These are phyloP conservation scores for Cladosporium sp. DNA, from an alignment of 2,329 filamentous ascomycete genomes.

Conservation along the genomic window DNA sequence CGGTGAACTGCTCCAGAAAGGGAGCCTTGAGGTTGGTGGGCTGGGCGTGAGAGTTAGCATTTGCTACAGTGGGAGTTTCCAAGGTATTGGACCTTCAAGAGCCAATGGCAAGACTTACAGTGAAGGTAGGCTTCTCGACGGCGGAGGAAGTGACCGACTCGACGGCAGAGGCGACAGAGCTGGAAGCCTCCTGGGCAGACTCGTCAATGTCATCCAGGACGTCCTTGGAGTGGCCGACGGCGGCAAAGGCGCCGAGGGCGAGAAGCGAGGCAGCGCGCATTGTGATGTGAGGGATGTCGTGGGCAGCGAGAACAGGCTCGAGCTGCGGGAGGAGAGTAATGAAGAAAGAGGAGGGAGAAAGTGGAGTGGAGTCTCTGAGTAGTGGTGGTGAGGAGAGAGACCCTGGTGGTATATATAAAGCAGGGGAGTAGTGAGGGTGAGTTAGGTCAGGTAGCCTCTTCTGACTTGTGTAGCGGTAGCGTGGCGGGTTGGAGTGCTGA, in stretches of 20 bases:
- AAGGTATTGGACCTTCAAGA: too few relatives aligned
- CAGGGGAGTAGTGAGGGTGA: background rate
- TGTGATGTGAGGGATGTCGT: slow-evolving; percentile 36
- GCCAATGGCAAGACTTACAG: slow-evolving; percentile 57
- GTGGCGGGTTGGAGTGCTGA: too few relatives aligned
- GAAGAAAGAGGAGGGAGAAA: too few relatives aligned
- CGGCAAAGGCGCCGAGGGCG: slow-evolving; percentile 63
- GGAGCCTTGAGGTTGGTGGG: slow-evolving; percentile 84
- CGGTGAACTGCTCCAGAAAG: slow-evolving; percentile 98
- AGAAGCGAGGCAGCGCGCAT: slow-evolving; percentile 85
- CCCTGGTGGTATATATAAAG: background rate
- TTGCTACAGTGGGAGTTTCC: background rate
- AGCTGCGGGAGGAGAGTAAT: slow-evolving; percentile 4
- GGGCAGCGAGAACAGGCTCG: slow-evolving; percentile 9
- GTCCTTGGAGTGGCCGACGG: slow-evolving; percentile 69
- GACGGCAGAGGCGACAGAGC: slow-evolving; percentile 40
- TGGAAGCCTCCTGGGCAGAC: slow-evolving; percentile 35
- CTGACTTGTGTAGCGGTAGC: too few relatives aligned
- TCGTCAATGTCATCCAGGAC: slow-evolving; percentile 65
- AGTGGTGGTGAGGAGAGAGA: background rate
- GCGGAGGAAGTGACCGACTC: slow-evolving; percentile 55
- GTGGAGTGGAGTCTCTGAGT: background rate
- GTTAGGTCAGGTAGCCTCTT: too few relatives aligned
- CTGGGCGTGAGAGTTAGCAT: slow-evolving; percentile 44
- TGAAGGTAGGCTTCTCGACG: slow-evolving; percentile 75